Base-by-base conservation (phyloP, 495 filamentous ascomycete genomes). In the Annulohypoxylon moriforme region DNA sequence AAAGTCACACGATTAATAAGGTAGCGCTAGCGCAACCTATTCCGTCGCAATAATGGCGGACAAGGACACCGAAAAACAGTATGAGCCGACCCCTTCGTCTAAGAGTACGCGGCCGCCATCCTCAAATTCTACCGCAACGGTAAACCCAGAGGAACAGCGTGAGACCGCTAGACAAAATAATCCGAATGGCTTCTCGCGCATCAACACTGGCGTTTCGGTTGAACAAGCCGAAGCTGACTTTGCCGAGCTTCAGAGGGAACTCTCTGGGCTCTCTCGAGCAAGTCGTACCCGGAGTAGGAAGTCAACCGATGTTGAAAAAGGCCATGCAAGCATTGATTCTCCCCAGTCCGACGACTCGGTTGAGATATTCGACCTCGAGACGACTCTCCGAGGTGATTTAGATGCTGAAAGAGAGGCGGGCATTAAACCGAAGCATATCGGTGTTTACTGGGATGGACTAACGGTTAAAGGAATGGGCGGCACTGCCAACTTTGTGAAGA, bases 381-480 rank as follows among this genome's bases (percentile, higher is more conserved):
- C 78, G 1, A 86, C 89, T 13, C 79, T 97, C 68, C 83, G 90
- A 34, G 92, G 93, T 2, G 88, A 88, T 44, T 84, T 90, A 57
- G 86, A 79, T 40, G 87, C 89, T n/a, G 92, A 94, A 71, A 83
- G 86, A 53, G 89, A 89, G 61, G 89, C 91, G 10, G 93, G 93
- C 2, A 95, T 96, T 72, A 89, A 88, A 72, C 83, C 88, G 20
- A 97, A 97, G 80, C 87, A 89, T 59, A 90, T 94, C 49, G 90
- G 92, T 50, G 92, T 96, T 0, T 86, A 92, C 49, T 97, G 92
- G 92, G 87, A 94, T 47, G 85, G 87, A 31, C 81, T 97, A 42
- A 92, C 92, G 0, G 93, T 96, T 31, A 89, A 88, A 74, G 93
- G 93, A 18, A 87, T 92, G 57, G 91, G 92, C 11, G 92, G 92